These are phyloP conservation scores for Haplosporangium sp. DNA, from an alignment of 371 early-diverging fungal genomes.

Conservation along the genomic window DNA sequence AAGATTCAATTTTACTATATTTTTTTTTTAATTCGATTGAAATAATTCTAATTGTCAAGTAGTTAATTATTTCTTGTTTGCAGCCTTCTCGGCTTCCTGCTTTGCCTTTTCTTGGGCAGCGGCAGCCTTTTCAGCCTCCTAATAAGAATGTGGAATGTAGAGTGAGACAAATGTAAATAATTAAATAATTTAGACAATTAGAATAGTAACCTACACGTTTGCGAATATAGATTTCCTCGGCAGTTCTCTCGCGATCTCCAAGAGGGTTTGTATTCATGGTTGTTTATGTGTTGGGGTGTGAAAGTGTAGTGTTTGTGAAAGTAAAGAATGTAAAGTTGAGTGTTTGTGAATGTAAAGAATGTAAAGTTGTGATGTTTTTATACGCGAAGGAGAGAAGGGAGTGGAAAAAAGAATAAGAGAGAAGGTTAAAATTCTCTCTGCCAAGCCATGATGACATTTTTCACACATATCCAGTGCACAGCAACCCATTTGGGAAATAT, in stretches of 20 bases:
- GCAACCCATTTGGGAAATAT: not conserved
- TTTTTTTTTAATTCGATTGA: not conserved
- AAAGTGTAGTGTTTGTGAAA: not conserved
- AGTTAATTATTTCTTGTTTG: slow-evolving; percentile 15
- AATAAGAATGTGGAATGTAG: not conserved
- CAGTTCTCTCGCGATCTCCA: slow-evolving; percentile 24
- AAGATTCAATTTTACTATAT: not conserved
- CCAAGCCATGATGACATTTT: not conserved
- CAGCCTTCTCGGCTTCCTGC: slow-evolving; percentile 23
- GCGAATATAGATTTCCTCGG: slow-evolving; percentile 42
- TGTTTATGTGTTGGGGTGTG: not conserved
- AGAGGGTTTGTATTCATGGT: slow-evolving; percentile 29
- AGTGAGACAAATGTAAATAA: not conserved
- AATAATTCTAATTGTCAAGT: not conserved
- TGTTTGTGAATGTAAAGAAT: too few species aligned
- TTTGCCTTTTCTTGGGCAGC: slow-evolving; percentile 29
- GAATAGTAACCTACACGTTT: slow-evolving; percentile 23
- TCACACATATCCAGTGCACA: not conserved
- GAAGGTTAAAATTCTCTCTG: not conserved
- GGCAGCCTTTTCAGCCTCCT: slow-evolving; percentile 45
- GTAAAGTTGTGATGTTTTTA: too few species aligned
- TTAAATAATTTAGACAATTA: not conserved
- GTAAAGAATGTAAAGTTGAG: not conserved
- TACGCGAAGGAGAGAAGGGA: too few species aligned
- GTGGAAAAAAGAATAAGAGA: not conserved